Conservation (phyloP, 2,329 filamentous ascomycete genomes). For the Didymella exigua region DNA sequence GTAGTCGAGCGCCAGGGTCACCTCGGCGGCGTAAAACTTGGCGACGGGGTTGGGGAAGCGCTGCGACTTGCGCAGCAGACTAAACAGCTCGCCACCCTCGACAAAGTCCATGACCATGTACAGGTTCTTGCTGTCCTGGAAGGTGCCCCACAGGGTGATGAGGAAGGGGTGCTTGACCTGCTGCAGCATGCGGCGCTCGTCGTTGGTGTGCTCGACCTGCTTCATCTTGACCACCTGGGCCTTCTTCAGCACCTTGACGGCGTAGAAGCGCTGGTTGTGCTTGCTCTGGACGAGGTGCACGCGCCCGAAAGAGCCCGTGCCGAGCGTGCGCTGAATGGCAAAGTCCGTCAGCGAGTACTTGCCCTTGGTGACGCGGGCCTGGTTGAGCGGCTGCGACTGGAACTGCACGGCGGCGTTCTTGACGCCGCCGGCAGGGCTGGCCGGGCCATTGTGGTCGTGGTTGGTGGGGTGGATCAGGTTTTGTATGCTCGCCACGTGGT, state of each 20-base stretch:
- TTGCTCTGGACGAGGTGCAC: constrained; percentile 97
- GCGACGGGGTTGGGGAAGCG: constrained; percentile 98
- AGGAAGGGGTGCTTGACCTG: constrained; percentile 98
- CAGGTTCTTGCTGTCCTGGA: constrained; percentile 91
- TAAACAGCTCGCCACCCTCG: constrained; percentile 96
- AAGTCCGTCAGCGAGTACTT: constrained; percentile 97
- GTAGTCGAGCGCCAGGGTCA: constrained; percentile 93
- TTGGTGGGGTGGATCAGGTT: constrained; percentile 75
- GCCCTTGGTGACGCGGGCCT: constrained; percentile 79
- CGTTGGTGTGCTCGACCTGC: constrained; percentile 99
- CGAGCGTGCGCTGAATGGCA: constrained; percentile 84
- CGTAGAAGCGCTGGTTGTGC: constrained; percentile 98
- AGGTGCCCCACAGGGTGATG: constrained; percentile 97
- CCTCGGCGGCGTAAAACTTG: constrained; percentile 98
- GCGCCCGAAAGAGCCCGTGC: constrained; percentile 94
- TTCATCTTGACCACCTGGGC: constrained; percentile 99
- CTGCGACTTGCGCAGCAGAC: constrained; percentile 91
- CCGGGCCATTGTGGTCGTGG: constrained; percentile 62
- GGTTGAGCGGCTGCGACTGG: constrained; percentile 45
- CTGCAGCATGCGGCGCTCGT: constrained; percentile 93
- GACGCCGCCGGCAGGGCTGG: background rate
- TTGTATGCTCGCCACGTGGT: constrained; percentile 80
- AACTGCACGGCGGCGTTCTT: constrained; percentile 49
- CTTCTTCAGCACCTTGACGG: constrained; percentile 98
- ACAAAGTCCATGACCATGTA: constrained; percentile 99